Evolutionary conservation across 164 flowering plant genomes (phyloP).

Genomic region (Sextonia rubra): DNA sequence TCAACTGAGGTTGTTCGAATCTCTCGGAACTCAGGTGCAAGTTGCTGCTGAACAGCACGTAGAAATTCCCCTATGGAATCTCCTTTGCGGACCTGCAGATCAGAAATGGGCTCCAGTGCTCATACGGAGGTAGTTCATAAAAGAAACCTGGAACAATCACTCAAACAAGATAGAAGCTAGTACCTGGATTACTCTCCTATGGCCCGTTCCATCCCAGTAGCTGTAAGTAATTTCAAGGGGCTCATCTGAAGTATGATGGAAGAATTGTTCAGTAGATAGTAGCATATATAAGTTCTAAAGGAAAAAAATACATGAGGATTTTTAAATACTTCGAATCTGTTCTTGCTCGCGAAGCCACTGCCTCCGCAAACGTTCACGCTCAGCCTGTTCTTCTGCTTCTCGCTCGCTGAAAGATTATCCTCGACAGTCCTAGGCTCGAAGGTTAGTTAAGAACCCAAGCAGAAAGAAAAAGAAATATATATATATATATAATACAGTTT

Average conservation of each 20-base stretch:
- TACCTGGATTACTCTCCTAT: conserved; percentile 85
- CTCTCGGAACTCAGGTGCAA: conserved; percentile 97
- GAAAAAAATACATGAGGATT: background rate
- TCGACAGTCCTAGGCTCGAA: conserved; percentile 41
- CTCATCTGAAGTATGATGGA: conserved; percentile 56
- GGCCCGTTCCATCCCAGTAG: conserved; percentile 99
- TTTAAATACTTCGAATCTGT: conserved; percentile 67
- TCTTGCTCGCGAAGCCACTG: conserved; percentile 92
- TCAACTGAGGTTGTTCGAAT: conserved; percentile 94
- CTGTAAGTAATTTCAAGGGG: conserved; percentile 96
- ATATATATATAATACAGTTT: background rate
- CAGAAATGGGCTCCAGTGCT: background rate
- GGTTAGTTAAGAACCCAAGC: conserved; percentile 25
- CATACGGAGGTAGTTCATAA: background rate
- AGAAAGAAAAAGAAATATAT: conserved; percentile 6
- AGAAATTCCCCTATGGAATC: conserved; percentile 90
- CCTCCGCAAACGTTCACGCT: conserved; percentile 77
- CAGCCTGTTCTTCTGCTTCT: conserved; percentile 99
- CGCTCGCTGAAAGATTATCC: conserved; percentile 86
- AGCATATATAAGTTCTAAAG: background rate
- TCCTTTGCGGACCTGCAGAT: conserved; percentile 79
- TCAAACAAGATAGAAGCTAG: background rate
- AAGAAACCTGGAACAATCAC: background rate
- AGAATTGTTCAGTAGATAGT: conserved; percentile 12
- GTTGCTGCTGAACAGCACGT: conserved; percentile 96